Evolutionary conservation across 1,284 basidiomycete genomes (phyloP), one percentile per base, ranked within the genome.

Genomic region (Neonothopanus nambi): DNA sequence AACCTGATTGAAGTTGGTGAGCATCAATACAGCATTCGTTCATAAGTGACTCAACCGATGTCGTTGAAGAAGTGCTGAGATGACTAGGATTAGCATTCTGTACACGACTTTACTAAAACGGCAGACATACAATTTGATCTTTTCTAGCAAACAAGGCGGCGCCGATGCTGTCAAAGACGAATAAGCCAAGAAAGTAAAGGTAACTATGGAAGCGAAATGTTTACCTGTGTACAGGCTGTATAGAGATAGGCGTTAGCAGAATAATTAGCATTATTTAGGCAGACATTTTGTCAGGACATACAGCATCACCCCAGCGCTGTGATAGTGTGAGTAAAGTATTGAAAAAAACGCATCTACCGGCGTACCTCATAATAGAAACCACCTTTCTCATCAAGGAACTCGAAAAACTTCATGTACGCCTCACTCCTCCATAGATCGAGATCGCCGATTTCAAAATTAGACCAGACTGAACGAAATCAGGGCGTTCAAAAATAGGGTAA

Each of bases 301-400:
- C 23, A 5, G 94, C 94, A 71, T 97, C 94, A 38, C 93, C 94
- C 92, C 91, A 93, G 35, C 91, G 81, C 79, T 85, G 56, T 11
- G 13, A 5, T 33, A 33, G 3, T 3, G 13, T 33, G 30, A 33
- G 30, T 9, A 18, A 48, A 30, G 57, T 56, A 15, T 2, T 18
- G 13, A 13, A 39, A n/a, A 58, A 35, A 48, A 60, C 21, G n/a
- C 3, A 18, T n/a, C 38, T 20, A 21, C 42, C 17, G 30, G 57
- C 62, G 18, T 57, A 82, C 84, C 80, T 95, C 93, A 61, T 95
- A 95, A 70, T 93, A 93, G 71, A 95, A 95, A n/a, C 95, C 95
- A 56, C 95, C 95, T 30, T 83, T 78, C 42, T 80, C 67, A 65
- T 98, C 95, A 18, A 98, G 78, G 68, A 82, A 81, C 42, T 93